phyloP scores from a whole-genome alignment of 805 yeast genomes.

The Wickerhamomyces canadensis region DNA sequence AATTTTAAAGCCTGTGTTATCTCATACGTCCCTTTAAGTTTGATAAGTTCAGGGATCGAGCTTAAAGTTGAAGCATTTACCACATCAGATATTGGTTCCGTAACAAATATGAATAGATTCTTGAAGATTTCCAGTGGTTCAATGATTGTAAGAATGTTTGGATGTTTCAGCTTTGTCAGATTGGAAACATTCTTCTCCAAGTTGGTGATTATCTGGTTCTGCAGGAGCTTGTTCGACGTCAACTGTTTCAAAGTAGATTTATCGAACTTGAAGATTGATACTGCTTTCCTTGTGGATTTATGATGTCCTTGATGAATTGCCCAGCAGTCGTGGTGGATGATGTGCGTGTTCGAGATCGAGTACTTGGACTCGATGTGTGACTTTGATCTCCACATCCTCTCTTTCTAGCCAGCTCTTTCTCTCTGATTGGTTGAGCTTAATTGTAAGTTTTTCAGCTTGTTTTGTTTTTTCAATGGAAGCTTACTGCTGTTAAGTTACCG shows the following conservation, averaged over 20 bases:
- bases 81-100: slow-evolving; percentile 67
- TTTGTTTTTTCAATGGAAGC: too few relatives aligned
- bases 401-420: background rate
- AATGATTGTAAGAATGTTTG: slow-evolving; percentile 72
- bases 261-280: slow-evolving; percentile 1
- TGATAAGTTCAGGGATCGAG: background rate
- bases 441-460: too few relatives aligned
- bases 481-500: too few relatives aligned
- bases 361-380: slow-evolving; percentile 1
- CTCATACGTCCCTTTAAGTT: slow-evolving; percentile 77
- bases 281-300: background rate
- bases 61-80: slow-evolving; percentile 25
- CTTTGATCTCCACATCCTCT: slow-evolving; percentile 1
- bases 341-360: background rate
- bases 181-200: slow-evolving; percentile 44
- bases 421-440: too few relatives aligned
- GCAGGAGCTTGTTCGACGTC: background rate
- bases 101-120: slow-evolving; percentile 71
- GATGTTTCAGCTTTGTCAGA: slow-evolving; percentile 81
- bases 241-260: background rate
- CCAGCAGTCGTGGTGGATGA: slow-evolving; percentile 1
- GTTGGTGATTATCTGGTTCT: background rate
- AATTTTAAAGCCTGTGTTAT: slow-evolving; percentile 74
- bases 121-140: slow-evolving; percentile 90
- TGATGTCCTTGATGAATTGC: background rate